These are phyloP conservation scores for Spiromastix sp. DNA, from an alignment of 2,329 filamentous ascomycete genomes.

Conservation along the genomic window DNA sequence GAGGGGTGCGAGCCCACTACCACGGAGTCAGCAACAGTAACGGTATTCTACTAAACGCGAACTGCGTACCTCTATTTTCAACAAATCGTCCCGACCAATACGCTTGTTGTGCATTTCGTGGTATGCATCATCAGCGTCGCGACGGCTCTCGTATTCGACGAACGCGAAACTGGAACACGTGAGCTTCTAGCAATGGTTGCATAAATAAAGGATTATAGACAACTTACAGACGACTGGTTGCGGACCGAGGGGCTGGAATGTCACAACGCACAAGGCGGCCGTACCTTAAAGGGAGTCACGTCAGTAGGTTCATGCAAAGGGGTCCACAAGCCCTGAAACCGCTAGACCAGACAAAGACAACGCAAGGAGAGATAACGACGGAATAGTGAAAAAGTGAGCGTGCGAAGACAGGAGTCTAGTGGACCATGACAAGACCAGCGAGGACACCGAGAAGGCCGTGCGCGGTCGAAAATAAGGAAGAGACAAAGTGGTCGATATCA, in stretches of 20 bases:
- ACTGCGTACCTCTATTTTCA: constrained; percentile 85
- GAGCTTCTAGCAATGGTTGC: neutral
- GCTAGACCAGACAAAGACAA: no score
- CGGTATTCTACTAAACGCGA: neutral
- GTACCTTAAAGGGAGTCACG: constrained; percentile 54
- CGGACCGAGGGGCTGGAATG: constrained; percentile 90
- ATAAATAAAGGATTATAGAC: neutral
- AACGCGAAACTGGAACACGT: constrained; percentile 67
- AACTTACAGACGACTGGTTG: constrained; percentile 88
- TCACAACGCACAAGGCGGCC: constrained; percentile 96
- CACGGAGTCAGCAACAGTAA: constrained; percentile 14
- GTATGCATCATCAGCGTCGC: constrained; percentile 97
- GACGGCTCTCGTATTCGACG: constrained; percentile 96
- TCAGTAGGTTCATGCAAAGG: neutral
- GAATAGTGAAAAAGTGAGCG: no score
- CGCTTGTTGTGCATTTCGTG: constrained; percentile 99
- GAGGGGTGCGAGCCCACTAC: constrained; percentile 97
- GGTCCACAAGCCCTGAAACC: neutral
- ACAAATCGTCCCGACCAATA: constrained; percentile 82
- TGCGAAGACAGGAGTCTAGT: no score
- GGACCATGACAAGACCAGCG: neutral
- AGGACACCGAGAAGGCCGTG: neutral
- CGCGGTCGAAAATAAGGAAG: no score
- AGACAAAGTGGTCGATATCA: no score
- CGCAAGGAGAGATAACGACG: no score